Evolutionary conservation across 441 rosid genomes (phyloP), one percentile per base, ranked within the genome.

Genomic region (Capsella rubella): DNA sequence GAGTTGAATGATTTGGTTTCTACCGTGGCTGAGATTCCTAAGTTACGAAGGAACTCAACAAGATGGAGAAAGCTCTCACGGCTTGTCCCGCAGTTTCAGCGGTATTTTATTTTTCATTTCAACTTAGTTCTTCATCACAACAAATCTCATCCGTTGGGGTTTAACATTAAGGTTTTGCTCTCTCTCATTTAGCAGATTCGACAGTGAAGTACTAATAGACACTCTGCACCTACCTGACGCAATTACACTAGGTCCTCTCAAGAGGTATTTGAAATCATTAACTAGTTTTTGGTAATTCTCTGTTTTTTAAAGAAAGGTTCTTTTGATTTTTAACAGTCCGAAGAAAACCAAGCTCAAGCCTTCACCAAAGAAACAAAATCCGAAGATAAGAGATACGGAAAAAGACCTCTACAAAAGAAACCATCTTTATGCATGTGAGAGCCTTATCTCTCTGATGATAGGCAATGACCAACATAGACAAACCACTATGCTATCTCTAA

Each of bases 371-470:
- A 95, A 84, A 81, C 87, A 84, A 71, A 82, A 65, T 8, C 27
- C 80, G 43, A 85, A 80, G 79, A 85, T 76, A 58, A 78, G 64
- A 51, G 74, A 59, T 66, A 81, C 34, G 71, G 92, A 82, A 73
- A 80, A 87, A 47, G 89, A 93, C 75, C 82, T 90, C 32, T 85
- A 85, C 82, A 75, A 76, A 74, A 87, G 85, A 74, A 95, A 86
- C 79, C 84, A 83, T 78, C 84, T 90, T 81, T 91, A 87, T 25
- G 88, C 95, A 1, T 93, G 88, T 28, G 99, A 93, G 84, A 86
- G 87, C 79, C 97, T 95, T 60, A 80, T 91, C 8, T 89, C 95
- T 62, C 74, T 93, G 67, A 79, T 95, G 85, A 73, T 91, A 73
- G 80, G 87, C 83, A 87, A 74, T 75, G 84, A 79, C 63, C 70